These are phyloP conservation scores for Camillea tinctor DNA, from an alignment of 2,329 filamentous ascomycete species.

Conservation along the genomic window DNA sequence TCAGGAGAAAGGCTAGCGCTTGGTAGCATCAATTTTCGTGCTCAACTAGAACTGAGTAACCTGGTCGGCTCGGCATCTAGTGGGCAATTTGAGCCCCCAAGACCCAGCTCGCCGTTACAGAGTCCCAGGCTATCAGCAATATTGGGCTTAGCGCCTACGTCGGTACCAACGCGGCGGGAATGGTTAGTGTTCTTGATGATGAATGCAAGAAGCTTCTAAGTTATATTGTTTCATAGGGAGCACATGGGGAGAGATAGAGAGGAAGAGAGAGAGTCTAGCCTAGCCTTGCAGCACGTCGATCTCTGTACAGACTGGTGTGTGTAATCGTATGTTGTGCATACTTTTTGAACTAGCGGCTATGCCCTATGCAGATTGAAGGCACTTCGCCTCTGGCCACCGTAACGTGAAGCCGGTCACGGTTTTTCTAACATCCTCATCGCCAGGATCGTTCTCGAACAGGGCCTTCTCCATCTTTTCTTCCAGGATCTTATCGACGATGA, in stretches of 20 bases:
- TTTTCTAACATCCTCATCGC: conserved; percentile 76
- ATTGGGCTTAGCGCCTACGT: neutral
- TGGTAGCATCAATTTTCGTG: neutral
- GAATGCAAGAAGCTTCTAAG: too few species aligned
- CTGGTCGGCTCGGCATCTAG: neutral
- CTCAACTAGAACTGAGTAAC: neutral
- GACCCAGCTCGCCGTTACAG: neutral
- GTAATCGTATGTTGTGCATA: neutral
- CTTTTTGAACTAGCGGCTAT: neutral
- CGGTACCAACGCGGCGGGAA: neutral
- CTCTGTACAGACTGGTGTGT: neutral
- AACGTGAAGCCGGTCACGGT: conserved; percentile 80
- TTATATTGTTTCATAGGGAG: too few species aligned
- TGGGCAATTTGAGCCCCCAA: neutral
- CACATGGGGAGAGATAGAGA: too few species aligned
- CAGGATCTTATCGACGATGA: conserved; percentile 75
- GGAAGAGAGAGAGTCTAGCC: neutral
- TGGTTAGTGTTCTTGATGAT: neutral
- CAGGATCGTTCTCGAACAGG: conserved; percentile 86
- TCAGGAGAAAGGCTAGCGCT: neutral
- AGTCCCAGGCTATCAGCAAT: neutral
- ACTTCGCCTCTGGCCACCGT: conserved; percentile 55
- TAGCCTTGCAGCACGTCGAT: neutral
- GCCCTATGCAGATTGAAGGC: conserved; percentile 15
- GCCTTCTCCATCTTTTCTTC: conserved; percentile 82